Base-by-base conservation (phyloP, 2,329 filamentous ascomycete genomes). In the Cladophialophora immunda region DNA sequence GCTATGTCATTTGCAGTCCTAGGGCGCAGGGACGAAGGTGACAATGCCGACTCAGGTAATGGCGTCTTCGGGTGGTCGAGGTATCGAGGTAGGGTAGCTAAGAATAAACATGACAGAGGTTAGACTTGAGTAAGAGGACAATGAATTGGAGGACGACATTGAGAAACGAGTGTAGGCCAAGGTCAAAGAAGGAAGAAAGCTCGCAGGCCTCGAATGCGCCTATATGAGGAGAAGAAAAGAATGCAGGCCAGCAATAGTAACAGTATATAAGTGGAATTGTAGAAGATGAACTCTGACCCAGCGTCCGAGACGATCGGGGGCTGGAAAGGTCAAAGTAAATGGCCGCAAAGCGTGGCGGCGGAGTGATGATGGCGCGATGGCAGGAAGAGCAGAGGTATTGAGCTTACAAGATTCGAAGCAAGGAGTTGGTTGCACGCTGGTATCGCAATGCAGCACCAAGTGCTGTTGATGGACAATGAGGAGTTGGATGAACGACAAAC, bases 341-440 rank as follows among this genome's bases (percentile, higher is more conserved):
- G 36, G 61, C 62, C 61, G 62, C 62, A 41, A 29, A 55, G 34
- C 25, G 54, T 50, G 25, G 36, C 32, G 58, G 58, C 52, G 32
- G 29, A 58, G 27, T 58, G 54, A 41, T 60, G 56, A 53, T 47
- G 54, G 57, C 55, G 27, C 32, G 41, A 55, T 36, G 54, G 61
- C 36, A 52, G 52, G 36, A 65, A 45, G 53, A 58, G 52, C 58
- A 57, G 60, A 70, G 59, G 68, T 63, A 59, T 34, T 66, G 56
- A 68, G 67, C 68, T 64, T 70, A 70, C 68, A 68, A 68, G 64
- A 70, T 68, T 58, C 60, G 53, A 67, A 62, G 58, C 38, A 55
- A 60, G 32, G 56, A 64, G 62, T 53, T 58, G 58, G 58, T 50
- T 60, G 60, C 47, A 63, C 29, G 54, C 61, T 63, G 64, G 38